Conservation (phyloP, 495 filamentous ascomycete genomes). For the Penicillium fimorum region DNA sequence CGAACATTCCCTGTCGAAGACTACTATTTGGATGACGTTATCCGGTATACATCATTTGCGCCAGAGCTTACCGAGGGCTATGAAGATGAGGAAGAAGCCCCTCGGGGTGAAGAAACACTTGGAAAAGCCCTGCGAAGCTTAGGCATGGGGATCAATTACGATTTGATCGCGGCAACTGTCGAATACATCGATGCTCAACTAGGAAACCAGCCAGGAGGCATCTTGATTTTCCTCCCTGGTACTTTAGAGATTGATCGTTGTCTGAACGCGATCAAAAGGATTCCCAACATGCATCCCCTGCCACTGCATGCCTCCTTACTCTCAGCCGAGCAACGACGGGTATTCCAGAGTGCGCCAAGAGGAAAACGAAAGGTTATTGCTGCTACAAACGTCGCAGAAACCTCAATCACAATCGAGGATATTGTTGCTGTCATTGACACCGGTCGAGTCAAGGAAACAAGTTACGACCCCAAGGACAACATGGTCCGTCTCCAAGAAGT, state of each 20-base stretch:
- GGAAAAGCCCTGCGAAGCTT: conserved; percentile 69
- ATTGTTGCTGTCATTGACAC: conserved; percentile 96
- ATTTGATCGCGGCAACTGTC: conserved; percentile 76
- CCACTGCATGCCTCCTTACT: conserved; percentile 91
- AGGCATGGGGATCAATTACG: conserved; percentile 89
- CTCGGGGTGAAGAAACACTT: conserved; percentile 46
- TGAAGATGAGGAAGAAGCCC: conserved; percentile 37
- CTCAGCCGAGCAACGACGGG: conserved; percentile 78
- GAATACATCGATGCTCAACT: conserved; percentile 76
- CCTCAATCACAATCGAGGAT: conserved; percentile 96
- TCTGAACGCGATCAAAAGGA: conserved; percentile 62
- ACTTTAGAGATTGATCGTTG: conserved; percentile 82
- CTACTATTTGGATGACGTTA: conserved; percentile 85
- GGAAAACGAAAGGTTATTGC: conserved; percentile 90
- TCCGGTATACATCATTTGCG: conserved; percentile 74
- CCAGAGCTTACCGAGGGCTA: conserved; percentile 36
- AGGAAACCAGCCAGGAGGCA: conserved; percentile 69
- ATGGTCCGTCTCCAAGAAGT: conserved; percentile 93
- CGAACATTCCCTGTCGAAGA: conserved; percentile 89
- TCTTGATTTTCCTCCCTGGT: conserved; percentile 91
- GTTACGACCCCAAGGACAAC: conserved; percentile 87
- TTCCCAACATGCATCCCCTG: conserved; percentile 74
- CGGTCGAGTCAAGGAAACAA: conserved; percentile 93
- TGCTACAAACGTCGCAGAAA: conserved; percentile 95
- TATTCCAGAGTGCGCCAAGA: conserved; percentile 72